Base-by-base conservation (phyloP, 1,284 basidiomycete genomes). In the Melampsora americana region DNA sequence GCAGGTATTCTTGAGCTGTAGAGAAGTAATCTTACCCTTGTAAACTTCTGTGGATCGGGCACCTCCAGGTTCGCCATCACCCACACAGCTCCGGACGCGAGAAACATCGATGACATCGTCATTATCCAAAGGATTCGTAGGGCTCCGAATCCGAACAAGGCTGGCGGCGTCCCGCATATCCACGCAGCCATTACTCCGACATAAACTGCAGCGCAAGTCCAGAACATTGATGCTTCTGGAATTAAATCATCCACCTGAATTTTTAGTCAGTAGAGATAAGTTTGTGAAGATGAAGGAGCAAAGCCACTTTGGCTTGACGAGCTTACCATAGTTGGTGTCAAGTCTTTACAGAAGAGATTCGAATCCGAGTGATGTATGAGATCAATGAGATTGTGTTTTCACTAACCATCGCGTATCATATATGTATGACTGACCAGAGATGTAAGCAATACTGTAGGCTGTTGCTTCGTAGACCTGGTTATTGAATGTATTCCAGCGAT, bases 311-410 rank as follows among this genome's bases (percentile, higher is more conserved):
- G 9, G 14, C 14, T 6, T 1, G 9, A 53, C 14, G 23, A 23
- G 50, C 72, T 46, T 26, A 75, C 73, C 73, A 75, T 75, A 7
- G 65, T 46, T 5, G 73, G 73, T 23, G 65, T 75, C 26, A 75
- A 65, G 35, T 68, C 73, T 74, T 50, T 39, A 14, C 42, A 30
- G 28, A 5, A 28, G 23, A 48, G 11, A 60, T 3, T n/a, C 30
- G 35, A 35, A 23, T 2, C 46, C 11, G 32, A 64, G n/a, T 62
- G n/a, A 71, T 46, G 59, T 4, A 18, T 28, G 39, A 50, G 20
- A 5, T 9, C n/a, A 7, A 32, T 56, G 50, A 56, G 35, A 35
- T 3, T 35, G 35, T 35, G 9, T 35, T 35, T 35, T 35, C 3
- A 4, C 35, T 9, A 35, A 35, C 5, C 35, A 35, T 35, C 35